A percentile compares a stretch with the other conserved stretches of the same genome.
Conservation (phyloP, 2,329 filamentous ascomycete genomes). For the Diaporthe aspalathi region DNA sequence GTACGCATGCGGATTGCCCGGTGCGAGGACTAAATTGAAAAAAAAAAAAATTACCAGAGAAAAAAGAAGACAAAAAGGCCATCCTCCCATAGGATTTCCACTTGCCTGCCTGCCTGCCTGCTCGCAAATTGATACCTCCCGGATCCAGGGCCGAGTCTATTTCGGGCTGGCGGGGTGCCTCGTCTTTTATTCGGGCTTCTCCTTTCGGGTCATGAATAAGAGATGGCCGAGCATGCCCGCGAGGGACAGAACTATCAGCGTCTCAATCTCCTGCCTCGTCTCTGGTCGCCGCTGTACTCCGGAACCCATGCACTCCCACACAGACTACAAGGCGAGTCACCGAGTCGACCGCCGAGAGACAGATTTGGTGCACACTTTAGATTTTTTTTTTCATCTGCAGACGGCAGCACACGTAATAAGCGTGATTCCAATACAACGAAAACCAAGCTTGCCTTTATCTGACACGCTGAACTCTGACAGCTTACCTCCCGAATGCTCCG, state of each 20-base stretch:
- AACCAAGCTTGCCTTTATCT: neutral
- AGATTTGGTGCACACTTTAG: no score
- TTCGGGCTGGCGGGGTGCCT: no score
- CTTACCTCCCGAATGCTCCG: neutral
- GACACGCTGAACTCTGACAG: conserved; percentile 12
- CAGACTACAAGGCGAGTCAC: neutral
- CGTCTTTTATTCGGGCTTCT: neutral
- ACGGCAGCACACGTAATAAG: no score
- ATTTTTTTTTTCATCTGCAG: neutral
- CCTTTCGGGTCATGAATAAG: neutral
- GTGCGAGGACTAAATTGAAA: no score
- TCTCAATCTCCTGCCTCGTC: no score
- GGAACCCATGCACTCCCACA: neutral
- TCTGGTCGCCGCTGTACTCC: no score
- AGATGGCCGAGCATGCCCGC: neutral
- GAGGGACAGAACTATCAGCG: no score
- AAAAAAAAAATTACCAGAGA: no score
- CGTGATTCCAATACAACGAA: neutral
- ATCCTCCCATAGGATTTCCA: neutral
- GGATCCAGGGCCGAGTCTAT: neutral
- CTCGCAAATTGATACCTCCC: neutral
- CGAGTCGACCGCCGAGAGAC: neutral
- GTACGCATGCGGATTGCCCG: no score
- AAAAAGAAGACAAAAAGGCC: neutral
- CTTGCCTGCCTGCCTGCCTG: neutral